Evolutionary conservation across 179 eudicot genomes (phyloP).

Genomic region (Spinacia oleracea): DNA sequence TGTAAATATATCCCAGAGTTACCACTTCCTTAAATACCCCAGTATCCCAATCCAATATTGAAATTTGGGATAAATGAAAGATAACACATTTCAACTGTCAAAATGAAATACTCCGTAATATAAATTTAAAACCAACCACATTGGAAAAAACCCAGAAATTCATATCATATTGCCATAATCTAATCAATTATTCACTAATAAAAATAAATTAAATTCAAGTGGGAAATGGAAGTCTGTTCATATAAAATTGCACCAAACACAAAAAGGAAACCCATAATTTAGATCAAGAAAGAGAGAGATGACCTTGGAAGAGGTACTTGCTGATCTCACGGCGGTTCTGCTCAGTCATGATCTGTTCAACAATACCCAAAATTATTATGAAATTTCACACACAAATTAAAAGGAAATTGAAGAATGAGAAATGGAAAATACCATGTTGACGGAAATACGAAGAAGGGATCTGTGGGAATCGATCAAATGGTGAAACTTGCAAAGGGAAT

Average conservation of each 20-base stretch:
- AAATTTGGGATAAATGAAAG: too few relatives aligned
- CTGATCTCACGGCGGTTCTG: slow-evolving; percentile 84
- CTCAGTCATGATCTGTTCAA: slow-evolving; percentile 83
- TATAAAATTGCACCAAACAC: background rate
- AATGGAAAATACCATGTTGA: background rate
- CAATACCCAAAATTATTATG: background rate
- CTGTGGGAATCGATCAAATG: background rate
- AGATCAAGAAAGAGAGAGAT: background rate
- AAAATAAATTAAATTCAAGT: too few relatives aligned
- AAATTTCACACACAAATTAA: background rate
- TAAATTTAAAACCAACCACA: background rate
- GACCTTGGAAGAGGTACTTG: slow-evolving; percentile 93
- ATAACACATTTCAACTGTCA: background rate
- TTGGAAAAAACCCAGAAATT: background rate
- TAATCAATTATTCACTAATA: too few relatives aligned
- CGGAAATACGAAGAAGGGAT: background rate
- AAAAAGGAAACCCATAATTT: too few relatives aligned
- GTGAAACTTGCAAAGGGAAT: background rate
- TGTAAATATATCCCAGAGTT: too few relatives aligned
- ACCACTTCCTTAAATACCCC: too few relatives aligned
- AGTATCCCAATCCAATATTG: background rate
- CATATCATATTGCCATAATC: background rate
- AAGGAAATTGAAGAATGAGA: background rate
- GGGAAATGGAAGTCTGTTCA: background rate
- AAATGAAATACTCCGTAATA: background rate